Evolutionary conservation across 495 filamentous ascomycete genomes (phyloP), one percentile per base, ranked within the genome.

Genomic region (Durotheca rogersii): DNA sequence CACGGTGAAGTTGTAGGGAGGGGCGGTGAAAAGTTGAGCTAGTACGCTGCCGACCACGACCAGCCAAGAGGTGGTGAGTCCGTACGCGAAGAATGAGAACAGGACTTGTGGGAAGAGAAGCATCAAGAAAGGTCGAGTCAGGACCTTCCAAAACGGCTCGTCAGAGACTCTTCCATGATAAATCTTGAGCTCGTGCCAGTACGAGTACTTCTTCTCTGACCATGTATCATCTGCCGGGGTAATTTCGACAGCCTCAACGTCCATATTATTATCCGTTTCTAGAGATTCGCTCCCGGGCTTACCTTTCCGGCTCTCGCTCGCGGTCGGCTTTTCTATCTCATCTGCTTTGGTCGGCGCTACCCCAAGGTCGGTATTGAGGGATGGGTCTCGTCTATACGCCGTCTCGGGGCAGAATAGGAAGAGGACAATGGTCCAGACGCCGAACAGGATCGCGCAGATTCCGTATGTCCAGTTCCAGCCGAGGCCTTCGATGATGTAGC

Each of bases 1-100:
- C 4, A 70, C 62, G 20, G 32, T 63, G 37, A 73, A 73, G 47
- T 70, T 68, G 36, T 66, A 69, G 1, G 71, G 71, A 6, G 71
- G 67, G 0, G 58, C 66, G 34, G 62, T 59, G 47, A 73, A 74
- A 6, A 64, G 40, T 37, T 71, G 51, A 34, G 71, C 67, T 6
- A 72, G 61, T 21, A 74, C 66, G 32, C 66, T 60, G n/a, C 69
- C 63, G 6, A 72, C 66, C 3, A 62, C 66, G 21, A 73, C 66
- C 16, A 73, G 55, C 71, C 71, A 74, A n/a, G 66, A 69, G 19
- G 71, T 65, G 32, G 71, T 72, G 6, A 70, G 66, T 3, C 72
- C 71, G 32, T 72, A 68, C 9, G 70, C 67, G 17, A 73, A 62
- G 53, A 74, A 72, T 6, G 63, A 58, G 60, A 68, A 74, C 10